Percentiles rank a stretch among this genome's conserved stretches.
Conservation (phyloP, 306 rosid genomes). For the Medicago ruthenica region DNA sequence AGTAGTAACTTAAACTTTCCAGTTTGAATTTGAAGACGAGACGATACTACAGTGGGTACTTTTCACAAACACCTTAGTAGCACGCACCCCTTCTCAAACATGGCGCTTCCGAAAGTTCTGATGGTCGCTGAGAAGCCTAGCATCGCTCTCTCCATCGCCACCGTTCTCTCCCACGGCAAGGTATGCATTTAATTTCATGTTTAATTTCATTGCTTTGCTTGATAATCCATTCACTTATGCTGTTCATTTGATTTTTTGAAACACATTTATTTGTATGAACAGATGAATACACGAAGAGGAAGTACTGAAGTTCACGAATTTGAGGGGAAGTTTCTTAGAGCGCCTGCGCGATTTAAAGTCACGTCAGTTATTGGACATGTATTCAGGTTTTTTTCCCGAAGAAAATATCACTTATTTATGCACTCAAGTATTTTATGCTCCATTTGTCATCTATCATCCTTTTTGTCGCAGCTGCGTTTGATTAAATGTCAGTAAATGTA, state of each 20-base stretch:
- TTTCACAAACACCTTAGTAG: constrained; percentile 16
- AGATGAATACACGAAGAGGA: constrained; percentile 89
- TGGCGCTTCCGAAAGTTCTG: constrained; percentile 61
- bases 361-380: constrained; percentile 97
- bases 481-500: constrained; percentile 9
- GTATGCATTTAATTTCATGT: constrained; percentile 36
- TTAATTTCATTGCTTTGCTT: no score
- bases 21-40: neutral
- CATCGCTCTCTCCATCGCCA: constrained; percentile 85
- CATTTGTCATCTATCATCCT: constrained; percentile 5
- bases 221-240: no score
- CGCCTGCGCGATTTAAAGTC: constrained; percentile 67
- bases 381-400: constrained; percentile 69
- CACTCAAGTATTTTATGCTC: constrained; percentile 6
- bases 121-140: constrained; percentile 97
- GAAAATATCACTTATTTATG: constrained; percentile 10
- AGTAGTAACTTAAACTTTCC: no score
- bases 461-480: neutral
- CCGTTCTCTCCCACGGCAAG: constrained; percentile 76
- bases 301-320: constrained; percentile 92
- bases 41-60: neutral
- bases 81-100: constrained; percentile 20
- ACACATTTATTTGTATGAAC: constrained; percentile 42
- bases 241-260: constrained; percentile 9
- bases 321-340: constrained; percentile 71